Percentiles rank a stretch among this genome's conserved stretches.
Conservation (phyloP, 2,329 filamentous ascomycete species). For the Dryadomyces sulphureus region DNA sequence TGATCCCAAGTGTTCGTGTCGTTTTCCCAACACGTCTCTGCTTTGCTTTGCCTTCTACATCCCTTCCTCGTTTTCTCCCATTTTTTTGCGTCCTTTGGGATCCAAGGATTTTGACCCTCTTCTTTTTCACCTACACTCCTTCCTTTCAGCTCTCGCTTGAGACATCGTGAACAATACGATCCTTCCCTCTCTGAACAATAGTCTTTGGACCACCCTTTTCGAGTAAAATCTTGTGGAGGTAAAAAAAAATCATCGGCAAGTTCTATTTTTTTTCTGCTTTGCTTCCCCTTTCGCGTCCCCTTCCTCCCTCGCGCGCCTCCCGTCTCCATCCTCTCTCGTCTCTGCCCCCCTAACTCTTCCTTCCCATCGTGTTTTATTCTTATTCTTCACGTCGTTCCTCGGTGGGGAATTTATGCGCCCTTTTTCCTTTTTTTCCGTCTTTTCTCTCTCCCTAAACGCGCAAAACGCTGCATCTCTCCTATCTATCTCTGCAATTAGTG, state of each 20-base stretch:
- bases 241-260: background rate
- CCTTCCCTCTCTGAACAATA: background rate
- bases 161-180: background rate
- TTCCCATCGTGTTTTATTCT: background rate
- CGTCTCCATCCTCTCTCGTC: conserved; percentile 20
- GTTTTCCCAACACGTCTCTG: background rate
- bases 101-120: background rate
- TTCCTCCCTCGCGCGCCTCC: conserved; percentile 18
- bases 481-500: background rate
- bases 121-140: background rate
- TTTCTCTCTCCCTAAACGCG: too few species aligned
- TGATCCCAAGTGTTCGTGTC: background rate
- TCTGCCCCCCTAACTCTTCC: background rate
- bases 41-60: background rate
- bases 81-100: background rate
- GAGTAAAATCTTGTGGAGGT: background rate
- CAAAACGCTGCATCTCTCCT: background rate
- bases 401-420: background rate
- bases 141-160: background rate
- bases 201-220: background rate
- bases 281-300: background rate
- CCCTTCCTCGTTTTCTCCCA: conserved; percentile 1
- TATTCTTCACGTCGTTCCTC: too few species aligned
- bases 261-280: background rate
- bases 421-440: background rate